Conservation (phyloP, 345 rosid species). For the Syzygium grande region DNA sequence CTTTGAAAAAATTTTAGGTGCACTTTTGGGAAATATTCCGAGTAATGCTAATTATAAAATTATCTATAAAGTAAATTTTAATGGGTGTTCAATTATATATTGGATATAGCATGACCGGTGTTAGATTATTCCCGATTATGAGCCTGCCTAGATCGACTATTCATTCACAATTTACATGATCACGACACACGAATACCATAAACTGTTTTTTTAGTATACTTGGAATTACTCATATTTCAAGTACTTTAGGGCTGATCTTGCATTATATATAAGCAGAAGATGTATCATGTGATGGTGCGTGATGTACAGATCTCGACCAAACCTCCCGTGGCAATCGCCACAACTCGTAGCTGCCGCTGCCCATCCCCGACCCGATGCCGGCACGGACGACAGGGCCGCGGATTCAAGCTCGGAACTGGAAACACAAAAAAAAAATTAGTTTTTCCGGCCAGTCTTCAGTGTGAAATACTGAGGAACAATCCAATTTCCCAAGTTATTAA, state of each 20-base stretch:
- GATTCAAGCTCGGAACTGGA: background rate
- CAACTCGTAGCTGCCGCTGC: background rate
- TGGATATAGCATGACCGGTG: background rate
- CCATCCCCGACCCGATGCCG: background rate
- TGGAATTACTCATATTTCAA: background rate
- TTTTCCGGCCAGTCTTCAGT: too few relatives aligned
- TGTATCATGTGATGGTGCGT: rapidly evolving
- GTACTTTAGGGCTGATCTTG: rapidly evolving
- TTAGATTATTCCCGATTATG: too few relatives aligned
- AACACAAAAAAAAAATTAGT: background rate
- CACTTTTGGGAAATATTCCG: background rate
- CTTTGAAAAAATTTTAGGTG: background rate
- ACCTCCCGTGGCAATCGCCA: background rate
- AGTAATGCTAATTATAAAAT: background rate
- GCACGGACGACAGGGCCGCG: background rate
- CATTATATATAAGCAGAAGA: background rate
- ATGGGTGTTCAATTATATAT: rapidly evolving
- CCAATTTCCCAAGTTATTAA: too few relatives aligned
- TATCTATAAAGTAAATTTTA: background rate
- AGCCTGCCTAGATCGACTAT: too few relatives aligned
- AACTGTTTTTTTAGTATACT: background rate
- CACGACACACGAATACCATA: too few relatives aligned
- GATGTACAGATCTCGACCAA: rapidly evolving
- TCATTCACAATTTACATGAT: too few relatives aligned
- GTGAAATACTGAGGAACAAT: too few relatives aligned